Conservation (phyloP, 768 basidiomycete species). For the Boletus edulis region DNA sequence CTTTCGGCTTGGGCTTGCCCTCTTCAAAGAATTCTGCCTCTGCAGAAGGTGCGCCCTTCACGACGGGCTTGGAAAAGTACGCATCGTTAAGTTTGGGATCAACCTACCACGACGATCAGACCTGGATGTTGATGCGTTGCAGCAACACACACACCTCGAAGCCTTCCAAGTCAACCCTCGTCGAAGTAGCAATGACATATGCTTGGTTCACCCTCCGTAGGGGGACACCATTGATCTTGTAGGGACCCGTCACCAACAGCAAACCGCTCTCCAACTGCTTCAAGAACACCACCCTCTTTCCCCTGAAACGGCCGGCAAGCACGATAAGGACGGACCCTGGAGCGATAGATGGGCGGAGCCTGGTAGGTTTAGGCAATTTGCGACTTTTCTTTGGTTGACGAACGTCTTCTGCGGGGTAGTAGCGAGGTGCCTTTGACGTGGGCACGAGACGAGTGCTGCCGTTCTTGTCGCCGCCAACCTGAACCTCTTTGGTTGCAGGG, state of each 20-base stretch:
- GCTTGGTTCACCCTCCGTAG: conserved; percentile 98
- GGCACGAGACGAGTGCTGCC: conserved; percentile 86
- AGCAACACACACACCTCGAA: conserved; percentile 58
- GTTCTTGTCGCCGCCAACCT: conserved; percentile 88
- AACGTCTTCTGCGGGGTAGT: conserved; percentile 95
- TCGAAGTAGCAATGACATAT: conserved; percentile 97
- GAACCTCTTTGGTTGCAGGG: conserved; percentile 70
- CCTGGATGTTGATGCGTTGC: background rate
- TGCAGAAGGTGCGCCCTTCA: conserved; percentile 71
- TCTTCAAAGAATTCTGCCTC: conserved; percentile 98
- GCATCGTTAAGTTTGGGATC: conserved; percentile 91
- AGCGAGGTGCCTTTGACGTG: conserved; percentile 79
- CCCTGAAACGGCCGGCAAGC: conserved; percentile 95
- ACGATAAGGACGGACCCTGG: conserved; percentile 95
- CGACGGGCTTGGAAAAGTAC: conserved; percentile 83
- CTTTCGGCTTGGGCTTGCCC: conserved; percentile 89
- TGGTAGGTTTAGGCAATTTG: conserved; percentile 76
- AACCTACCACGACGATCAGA: conserved; percentile 45
- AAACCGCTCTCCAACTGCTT: conserved; percentile 93
- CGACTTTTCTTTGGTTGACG: conserved; percentile 88
- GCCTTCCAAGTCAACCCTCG: conserved; percentile 78
- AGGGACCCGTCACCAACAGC: conserved; percentile 94
- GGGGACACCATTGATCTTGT: conserved; percentile 98
- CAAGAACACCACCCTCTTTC: conserved; percentile 97
- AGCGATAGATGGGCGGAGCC: conserved; percentile 83